Conservation (phyloP, 179 eudicot genomes). For the Actinidia arguta region DNA sequence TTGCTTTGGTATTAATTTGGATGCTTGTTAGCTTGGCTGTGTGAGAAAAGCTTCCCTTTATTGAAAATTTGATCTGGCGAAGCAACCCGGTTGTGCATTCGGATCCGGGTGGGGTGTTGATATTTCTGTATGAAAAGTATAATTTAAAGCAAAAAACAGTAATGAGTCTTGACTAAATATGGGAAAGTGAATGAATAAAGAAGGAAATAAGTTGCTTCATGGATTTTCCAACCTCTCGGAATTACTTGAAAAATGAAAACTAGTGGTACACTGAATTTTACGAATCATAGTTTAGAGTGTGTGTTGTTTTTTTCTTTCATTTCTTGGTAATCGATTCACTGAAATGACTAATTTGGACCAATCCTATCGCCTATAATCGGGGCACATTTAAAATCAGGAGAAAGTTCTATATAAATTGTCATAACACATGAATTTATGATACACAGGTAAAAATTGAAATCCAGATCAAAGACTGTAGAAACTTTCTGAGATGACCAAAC, state of each 20-base stretch:
- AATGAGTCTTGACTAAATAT: background rate
- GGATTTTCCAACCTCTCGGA: background rate
- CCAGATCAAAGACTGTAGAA: too few species aligned
- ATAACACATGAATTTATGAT: too few species aligned
- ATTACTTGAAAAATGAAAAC: background rate
- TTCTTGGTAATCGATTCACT: too few species aligned
- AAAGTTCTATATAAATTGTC: too few species aligned
- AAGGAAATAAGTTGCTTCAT: background rate
- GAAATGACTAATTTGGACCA: too few species aligned
- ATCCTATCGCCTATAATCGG: too few species aligned
- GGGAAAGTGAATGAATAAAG: background rate
- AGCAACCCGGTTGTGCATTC: background rate
- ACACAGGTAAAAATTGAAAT: too few species aligned
- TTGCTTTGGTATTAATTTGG: background rate
- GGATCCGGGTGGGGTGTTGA: background rate
- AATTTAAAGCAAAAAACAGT: background rate
- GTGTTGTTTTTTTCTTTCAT: too few species aligned
- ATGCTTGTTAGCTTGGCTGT: background rate
- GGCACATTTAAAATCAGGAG: too few species aligned
- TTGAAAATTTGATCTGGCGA: background rate
- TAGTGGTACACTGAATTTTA: too few species aligned
- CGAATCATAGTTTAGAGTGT: too few species aligned
- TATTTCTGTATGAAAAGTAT: background rate
- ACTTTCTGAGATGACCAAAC: too few species aligned
- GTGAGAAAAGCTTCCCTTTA: background rate